These are phyloP conservation scores for Chlorella sp. DNA, from an alignment of 139 green algal species.

Conservation along the genomic window DNA sequence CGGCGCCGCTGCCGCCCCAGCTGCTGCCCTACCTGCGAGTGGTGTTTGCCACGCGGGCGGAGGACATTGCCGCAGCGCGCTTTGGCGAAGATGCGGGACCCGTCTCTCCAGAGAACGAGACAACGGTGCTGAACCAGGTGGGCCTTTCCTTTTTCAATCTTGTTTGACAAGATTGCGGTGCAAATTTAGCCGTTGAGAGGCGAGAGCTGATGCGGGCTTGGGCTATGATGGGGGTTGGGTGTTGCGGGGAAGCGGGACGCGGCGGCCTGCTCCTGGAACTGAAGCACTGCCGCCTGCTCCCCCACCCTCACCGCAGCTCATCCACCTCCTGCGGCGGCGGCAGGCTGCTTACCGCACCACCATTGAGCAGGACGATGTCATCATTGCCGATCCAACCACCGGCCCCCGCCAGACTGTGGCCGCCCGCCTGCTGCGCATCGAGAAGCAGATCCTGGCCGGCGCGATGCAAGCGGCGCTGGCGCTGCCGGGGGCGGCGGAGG, in stretches of 20 bases:
- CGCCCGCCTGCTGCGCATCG: conserved; percentile 71
- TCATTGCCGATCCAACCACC: conserved; percentile 61
- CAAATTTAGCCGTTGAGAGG: too few species aligned
- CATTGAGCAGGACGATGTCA: conserved; percentile 68
- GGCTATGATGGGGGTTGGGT: too few species aligned
- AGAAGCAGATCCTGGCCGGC: conserved; percentile 66
- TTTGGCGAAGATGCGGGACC: conserved; percentile 45
- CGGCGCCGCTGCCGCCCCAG: conserved; percentile 59
- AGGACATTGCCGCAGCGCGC: conserved; percentile 49
- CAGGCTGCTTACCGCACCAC: conserved; percentile 66
- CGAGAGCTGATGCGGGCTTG: too few species aligned
- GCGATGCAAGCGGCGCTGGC: conserved; percentile 11
- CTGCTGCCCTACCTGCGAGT: conserved; percentile 88
- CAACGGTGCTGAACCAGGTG: conserved; percentile 64
- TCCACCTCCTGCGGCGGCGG: conserved; percentile 6
- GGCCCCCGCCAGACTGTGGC: conserved; percentile 71
- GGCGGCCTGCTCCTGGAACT: neutral
- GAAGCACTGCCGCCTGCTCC: conserved; percentile 5
- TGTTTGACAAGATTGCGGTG: too few species aligned
- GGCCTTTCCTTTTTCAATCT: too few species aligned
- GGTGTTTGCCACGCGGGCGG: conserved; percentile 61
- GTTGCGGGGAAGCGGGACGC: too few species aligned
- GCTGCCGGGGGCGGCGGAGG: conserved; percentile 30
- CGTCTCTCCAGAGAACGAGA: conserved; percentile 60
- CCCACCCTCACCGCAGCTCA: neutral